Base-by-base conservation (phyloP, 192 early-diverging fungal genomes). In the Glomus cerebriforme region DNA sequence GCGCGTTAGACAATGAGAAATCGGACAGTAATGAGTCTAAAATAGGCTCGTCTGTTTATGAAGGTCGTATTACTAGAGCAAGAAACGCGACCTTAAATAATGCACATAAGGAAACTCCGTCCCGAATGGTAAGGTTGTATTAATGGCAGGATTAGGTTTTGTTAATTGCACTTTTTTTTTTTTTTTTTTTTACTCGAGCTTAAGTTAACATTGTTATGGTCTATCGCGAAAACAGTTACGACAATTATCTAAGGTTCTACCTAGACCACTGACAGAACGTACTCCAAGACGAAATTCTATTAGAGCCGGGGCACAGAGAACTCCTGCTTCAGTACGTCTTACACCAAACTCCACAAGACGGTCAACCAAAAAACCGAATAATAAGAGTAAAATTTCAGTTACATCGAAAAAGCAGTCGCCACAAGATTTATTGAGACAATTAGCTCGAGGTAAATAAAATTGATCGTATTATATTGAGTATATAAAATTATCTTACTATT, bases 391-490 rank as follows among this genome's bases (percentile, higher is more conserved):
- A 35, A 9, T 39, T 35, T n/a, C 32, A 68, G 17, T n/a, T 39
- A 62, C 10, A 35, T 35, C 24, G 32, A 59, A 37, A 37, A 75
- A 59, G 58, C 19, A 45, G 32, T 47, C 71, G 1, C 71, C 58
- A 8, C 73, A 75, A 32, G 31, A 58, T 15, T 75, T 75, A 10
- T 34, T 75, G 7, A 75, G 73, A 34, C 13, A 26, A 75, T 62
- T 75, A n/a, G 27, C 54, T 60, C 73, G 73, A 13, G 70, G 70
- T 72, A 58, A 54, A 29, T 19, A 27, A 7, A 22, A 10, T 6
- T 70, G 26, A 27, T 39, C 0, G 29, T 6, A 72, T 72, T 26
- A 27, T 29, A 49, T 13, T 8, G 4, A 69, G 35, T 31, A 24
- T 19, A 15, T n/a, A 69, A 37, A 10, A 43, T 8, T 19, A 35